Conservation (phyloP, 805 yeast species). For the Suhomyces xylopsoci region DNA sequence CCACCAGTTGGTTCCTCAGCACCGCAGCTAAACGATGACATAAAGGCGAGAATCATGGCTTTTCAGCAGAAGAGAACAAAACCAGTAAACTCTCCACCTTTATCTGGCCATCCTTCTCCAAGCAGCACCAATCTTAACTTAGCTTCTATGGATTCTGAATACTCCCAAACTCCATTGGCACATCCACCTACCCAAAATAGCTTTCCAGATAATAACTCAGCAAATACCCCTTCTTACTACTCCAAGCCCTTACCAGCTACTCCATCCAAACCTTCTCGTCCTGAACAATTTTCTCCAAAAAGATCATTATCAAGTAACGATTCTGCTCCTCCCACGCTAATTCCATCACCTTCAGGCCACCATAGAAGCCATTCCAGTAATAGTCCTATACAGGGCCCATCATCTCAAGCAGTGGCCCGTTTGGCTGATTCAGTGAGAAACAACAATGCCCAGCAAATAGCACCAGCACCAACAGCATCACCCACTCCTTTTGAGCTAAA, state of each 20-base stretch:
- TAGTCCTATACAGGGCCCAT: neutral
- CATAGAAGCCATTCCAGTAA: neutral
- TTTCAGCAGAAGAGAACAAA: slow-evolving; percentile 72
- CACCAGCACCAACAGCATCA: neutral
- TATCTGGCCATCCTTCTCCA: slow-evolving; percentile 9
- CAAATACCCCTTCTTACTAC: neutral
- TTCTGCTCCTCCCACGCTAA: slow-evolving; percentile 2
- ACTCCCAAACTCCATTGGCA: neutral
- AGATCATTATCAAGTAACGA: slow-evolving; percentile 11
- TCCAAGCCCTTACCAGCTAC: slow-evolving; percentile 22
- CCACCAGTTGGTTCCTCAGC: slow-evolving; percentile 5
- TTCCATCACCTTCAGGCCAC: slow-evolving; percentile 7
- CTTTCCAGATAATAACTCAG: neutral
- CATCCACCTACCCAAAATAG: neutral
- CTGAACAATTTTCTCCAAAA: neutral
- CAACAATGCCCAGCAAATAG: neutral
- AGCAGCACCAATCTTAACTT: slow-evolving; percentile 4
- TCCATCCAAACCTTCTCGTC: slow-evolving; percentile 20
- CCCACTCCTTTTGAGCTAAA: slow-evolving; percentile 9
- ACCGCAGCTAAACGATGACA: slow-evolving; percentile 47
- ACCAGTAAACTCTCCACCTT: slow-evolving; percentile 13
- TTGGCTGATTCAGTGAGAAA: slow-evolving; percentile 3
- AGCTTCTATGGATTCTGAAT: neutral
- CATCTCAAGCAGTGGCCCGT: slow-evolving; percentile 1
- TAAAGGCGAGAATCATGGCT: slow-evolving; percentile 84